Conservation (phyloP, 2,329 filamentous ascomycete species). For the Curvularia hawaiiensis region DNA sequence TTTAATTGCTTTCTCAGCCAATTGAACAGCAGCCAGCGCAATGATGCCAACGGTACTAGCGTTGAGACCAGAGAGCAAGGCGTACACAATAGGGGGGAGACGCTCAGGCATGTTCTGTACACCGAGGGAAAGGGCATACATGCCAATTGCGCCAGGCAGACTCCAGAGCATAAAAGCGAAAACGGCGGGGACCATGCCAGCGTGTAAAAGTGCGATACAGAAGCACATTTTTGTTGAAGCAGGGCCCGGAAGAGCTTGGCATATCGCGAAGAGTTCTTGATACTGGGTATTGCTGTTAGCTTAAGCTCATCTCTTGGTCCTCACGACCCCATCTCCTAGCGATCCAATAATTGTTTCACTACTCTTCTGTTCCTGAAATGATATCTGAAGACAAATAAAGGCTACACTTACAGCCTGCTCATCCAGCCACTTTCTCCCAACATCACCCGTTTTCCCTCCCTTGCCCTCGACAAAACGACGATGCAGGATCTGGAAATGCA, state of each 20-base stretch:
- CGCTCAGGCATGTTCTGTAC: conserved; percentile 64
- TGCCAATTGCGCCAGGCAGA: conserved; percentile 71
- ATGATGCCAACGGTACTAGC: conserved; percentile 74
- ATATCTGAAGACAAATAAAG: background rate
- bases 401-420: conserved; percentile 63
- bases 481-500: conserved; percentile 72
- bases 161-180: conserved; percentile 69
- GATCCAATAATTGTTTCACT: background rate
- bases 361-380: too few species aligned
- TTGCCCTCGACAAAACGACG: conserved; percentile 63
- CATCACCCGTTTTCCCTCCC: conserved; percentile 38
- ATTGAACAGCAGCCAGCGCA: conserved; percentile 69
- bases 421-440: conserved; percentile 67
- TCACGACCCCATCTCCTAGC: background rate
- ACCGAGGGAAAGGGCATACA: conserved; percentile 70
- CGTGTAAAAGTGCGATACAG: conserved; percentile 68
- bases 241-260: conserved; percentile 70
- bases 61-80: conserved; percentile 73
- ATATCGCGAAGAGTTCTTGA: conserved; percentile 73
- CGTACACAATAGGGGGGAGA: conserved; percentile 68
- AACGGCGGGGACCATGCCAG: conserved; percentile 63
- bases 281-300: conserved; percentile 50
- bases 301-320: background rate
- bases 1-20: conserved; percentile 70
- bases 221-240: conserved; percentile 74